Conservation (phyloP, 164 flowering plant species). For the Amborella trichopoda region DNA sequence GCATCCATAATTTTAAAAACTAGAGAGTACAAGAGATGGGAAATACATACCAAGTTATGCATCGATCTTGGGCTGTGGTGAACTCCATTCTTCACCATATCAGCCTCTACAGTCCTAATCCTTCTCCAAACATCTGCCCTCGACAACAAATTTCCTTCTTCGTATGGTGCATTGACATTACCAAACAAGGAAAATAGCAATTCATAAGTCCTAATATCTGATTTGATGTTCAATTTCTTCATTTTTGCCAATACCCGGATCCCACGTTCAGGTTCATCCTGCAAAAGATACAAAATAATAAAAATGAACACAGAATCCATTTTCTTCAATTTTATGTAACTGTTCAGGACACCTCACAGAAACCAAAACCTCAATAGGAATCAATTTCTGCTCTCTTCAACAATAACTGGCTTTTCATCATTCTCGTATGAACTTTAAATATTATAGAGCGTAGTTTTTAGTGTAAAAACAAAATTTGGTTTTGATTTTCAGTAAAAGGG, state of each 20-base stretch:
- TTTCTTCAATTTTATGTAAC: not conserved
- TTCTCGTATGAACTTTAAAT: not conserved
- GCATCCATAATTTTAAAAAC: too few species aligned
- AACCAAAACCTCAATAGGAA: not conserved
- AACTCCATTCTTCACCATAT: constrained; percentile 57
- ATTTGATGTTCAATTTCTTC: constrained; percentile 33
- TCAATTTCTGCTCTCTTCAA: not conserved
- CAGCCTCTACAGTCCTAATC: constrained; percentile 57
- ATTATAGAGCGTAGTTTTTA: not conserved
- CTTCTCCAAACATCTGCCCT: constrained; percentile 42
- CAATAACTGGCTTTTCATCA: not conserved
- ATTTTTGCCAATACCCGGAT: constrained; percentile 52
- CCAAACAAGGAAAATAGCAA: constrained; percentile 76
- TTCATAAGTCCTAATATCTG: constrained; percentile 72
- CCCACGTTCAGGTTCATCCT: constrained; percentile 87
- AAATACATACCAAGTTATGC: constrained; percentile 47
- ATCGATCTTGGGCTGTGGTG: constrained; percentile 54
- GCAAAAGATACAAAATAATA: constrained; percentile 13
- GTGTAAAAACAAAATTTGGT: not conserved
- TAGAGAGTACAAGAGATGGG: too few species aligned
- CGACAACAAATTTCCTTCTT: constrained; percentile 49
- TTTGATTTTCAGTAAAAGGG: too few species aligned
- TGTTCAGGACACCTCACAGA: not conserved
- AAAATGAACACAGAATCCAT: not conserved
- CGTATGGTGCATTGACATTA: constrained; percentile 78